Percentiles rank a stretch among this genome's conserved stretches.
Conservation (phyloP, 306 rosid species). For the Senna siamea region DNA sequence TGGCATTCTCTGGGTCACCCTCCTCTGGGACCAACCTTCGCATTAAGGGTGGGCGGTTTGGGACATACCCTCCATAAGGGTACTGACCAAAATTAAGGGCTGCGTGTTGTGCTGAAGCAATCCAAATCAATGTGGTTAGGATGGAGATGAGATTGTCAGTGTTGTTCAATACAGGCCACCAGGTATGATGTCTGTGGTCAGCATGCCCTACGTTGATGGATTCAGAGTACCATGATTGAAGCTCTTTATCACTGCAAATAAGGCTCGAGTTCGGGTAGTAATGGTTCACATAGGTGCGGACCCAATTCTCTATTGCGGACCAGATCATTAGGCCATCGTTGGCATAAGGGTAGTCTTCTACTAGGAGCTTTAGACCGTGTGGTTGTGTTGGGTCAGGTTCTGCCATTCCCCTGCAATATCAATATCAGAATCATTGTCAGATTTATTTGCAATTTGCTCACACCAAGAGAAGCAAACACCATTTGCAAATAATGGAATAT, state of each 20-base stretch:
- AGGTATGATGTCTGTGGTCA: slow-evolving; percentile 10
- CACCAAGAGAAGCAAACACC: no score
- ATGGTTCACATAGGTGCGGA: slow-evolving; percentile 23
- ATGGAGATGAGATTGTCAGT: neutral
- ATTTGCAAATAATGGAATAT: no score
- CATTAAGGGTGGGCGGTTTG: slow-evolving; percentile 26
- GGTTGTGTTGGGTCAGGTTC: slow-evolving; percentile 8
- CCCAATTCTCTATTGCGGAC: slow-evolving; percentile 17
- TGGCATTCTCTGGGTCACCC: neutral
- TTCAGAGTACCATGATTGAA: slow-evolving; percentile 30
- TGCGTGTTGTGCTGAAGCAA: slow-evolving; percentile 15
- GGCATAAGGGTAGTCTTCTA: slow-evolving; percentile 29
- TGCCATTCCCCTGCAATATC: slow-evolving; percentile 16
- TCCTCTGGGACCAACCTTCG: slow-evolving; percentile 16
- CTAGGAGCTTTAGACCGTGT: slow-evolving; percentile 13
- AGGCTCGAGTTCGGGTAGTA: slow-evolving; percentile 16
- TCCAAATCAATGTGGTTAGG: slow-evolving; percentile 10
- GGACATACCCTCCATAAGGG: slow-evolving; percentile 23
- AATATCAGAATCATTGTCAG: no score
- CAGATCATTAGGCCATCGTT: slow-evolving; percentile 16
- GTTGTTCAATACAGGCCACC: slow-evolving; percentile 29
- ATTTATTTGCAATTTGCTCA: no score
- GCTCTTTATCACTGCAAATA: slow-evolving; percentile 10
- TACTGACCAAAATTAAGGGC: slow-evolving; percentile 29
- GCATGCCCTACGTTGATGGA: slow-evolving; percentile 21